Base-by-base conservation (phyloP, 495 filamentous ascomycete species). In the Penicillium soppii region DNA sequence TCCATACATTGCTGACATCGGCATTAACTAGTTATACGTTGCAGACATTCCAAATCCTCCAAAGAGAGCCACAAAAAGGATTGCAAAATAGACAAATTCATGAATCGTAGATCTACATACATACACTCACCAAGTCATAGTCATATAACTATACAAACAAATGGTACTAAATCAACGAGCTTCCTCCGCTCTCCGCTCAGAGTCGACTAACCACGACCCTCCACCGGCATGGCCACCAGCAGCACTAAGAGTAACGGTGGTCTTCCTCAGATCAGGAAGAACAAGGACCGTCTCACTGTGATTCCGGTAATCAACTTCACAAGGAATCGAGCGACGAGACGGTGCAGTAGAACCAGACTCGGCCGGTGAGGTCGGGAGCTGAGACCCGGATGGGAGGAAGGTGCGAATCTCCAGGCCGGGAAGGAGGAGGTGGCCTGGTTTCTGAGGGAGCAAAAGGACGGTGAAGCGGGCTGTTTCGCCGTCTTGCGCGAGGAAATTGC, bases 241-340 rank as follows among this genome's bases (percentile, higher is more conserved):
- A 3, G 82, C 71, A 61, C 88, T 87, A 19, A 91, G 66, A 47
- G 81, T 88, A n/a, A 94, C 81, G 5, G 89, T 91, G 10, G 88
- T 89, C 60, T 82, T 86, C 40, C 70, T 79, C 40, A 90, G 69
- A 70, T 94, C 86, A 15, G 84, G 81, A 26, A 96, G 70, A 1
- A 97, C 90, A 27, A 85, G 63, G 7, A 97, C 77, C 27, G 82
- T 85, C 72, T 95, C 84, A 3, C 83, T 88, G 47, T 87, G 71
- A 56, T 88, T 92, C 53, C 79, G 72, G 54, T 87, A 89, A 58
- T 96, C 89, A 17, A 86, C 88, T 71, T 96, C 91, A 60, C 85
- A 89, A 3, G 74, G 76, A 50, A 85, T 69, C 19, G 64, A 52
- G 21, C 63, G 63, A 20, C 71, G 65, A 19, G 55, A 52, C n/a